A percentile compares a stretch with the other conserved stretches of the same genome.
Conservation (phyloP, 495 filamentous ascomycete species). For the Hypoxylon cercidicola region DNA sequence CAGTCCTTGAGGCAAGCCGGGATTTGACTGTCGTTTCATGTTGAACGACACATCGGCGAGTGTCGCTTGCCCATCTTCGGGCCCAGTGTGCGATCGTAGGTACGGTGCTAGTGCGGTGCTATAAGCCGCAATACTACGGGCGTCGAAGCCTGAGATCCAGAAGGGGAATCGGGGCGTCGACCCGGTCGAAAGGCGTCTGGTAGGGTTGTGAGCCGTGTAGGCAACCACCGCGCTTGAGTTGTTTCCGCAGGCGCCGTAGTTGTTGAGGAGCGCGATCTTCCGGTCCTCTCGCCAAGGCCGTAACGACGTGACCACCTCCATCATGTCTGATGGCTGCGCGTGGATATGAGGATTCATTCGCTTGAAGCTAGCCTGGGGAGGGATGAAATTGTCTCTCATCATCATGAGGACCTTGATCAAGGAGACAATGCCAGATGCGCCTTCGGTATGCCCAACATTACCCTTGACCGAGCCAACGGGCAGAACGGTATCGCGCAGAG, state of each 20-base stretch:
- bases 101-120: slow-evolving; percentile 6
- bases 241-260: slow-evolving; percentile 61
- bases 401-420: slow-evolving; percentile 59
- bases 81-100: slow-evolving; percentile 3
- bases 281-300: slow-evolving; percentile 45
- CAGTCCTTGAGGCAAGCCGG: slow-evolving; percentile 33
- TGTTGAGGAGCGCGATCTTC: slow-evolving; percentile 58
- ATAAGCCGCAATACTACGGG: slow-evolving; percentile 14
- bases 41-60: slow-evolving; percentile 51
- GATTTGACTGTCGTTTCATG: slow-evolving; percentile 44
- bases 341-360: slow-evolving; percentile 50
- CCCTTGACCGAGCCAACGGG: slow-evolving; percentile 57
- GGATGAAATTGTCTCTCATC: slow-evolving; percentile 54
- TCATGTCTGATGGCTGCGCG: slow-evolving; percentile 41
- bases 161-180: slow-evolving; percentile 29
- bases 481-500: slow-evolving; percentile 18
- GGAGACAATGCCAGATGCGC: slow-evolving; percentile 52
- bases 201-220: slow-evolving; percentile 3
- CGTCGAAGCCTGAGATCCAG: slow-evolving; percentile 42
- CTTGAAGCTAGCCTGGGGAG: slow-evolving; percentile 53
- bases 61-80: background rate
- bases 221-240: slow-evolving; percentile 56
- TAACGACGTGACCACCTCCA: slow-evolving; percentile 48
- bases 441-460: slow-evolving; percentile 59
- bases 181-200: slow-evolving; percentile 18